A percentile compares a stretch with the other conserved stretches of the same genome.
These are phyloP conservation scores for Rubroboletus pulcherrimus DNA, from an alignment of 768 basidiomycete genomes.

Conservation along the genomic window DNA sequence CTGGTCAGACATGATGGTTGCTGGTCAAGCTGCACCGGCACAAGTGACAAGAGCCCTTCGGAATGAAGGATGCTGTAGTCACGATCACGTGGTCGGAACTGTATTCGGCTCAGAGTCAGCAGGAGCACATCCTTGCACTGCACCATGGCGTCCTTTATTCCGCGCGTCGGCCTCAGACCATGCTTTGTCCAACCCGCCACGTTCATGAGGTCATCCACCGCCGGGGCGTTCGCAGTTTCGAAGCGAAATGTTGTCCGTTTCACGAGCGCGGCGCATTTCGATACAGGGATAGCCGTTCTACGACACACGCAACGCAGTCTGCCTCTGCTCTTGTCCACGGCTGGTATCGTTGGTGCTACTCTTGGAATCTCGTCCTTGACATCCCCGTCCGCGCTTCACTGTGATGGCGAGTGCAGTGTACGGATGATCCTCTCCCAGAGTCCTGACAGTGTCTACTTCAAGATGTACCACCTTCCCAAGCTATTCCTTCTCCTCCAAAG, in stretches of 20 bases:
- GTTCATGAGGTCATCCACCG: background rate
- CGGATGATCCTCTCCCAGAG: background rate
- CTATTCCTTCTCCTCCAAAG: constrained; percentile 36
- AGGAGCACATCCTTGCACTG: background rate
- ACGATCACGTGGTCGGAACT: constrained; percentile 12
- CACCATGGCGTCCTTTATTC: constrained; percentile 12
- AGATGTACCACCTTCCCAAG: constrained; percentile 7
- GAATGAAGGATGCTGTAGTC: background rate
- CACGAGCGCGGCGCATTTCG: background rate
- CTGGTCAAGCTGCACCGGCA: background rate
- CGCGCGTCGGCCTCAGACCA: constrained; percentile 20
- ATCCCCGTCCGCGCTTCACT: constrained; percentile 37
- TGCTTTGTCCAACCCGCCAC: constrained; percentile 1
- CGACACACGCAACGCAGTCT: constrained; percentile 8
- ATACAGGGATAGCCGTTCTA: background rate
- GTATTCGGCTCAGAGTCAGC: background rate
- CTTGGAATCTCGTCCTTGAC: constrained; percentile 41
- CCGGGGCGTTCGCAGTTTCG: constrained; percentile 1
- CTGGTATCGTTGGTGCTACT: constrained; percentile 40
- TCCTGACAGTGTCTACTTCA: constrained; percentile 7
- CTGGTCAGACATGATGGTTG: constrained; percentile 19
- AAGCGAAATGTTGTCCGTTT: background rate
- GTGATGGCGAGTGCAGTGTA: constrained; percentile 45
- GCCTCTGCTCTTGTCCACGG: constrained; percentile 24
- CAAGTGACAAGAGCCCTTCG: too few species aligned